Base-by-base conservation (phyloP, 2,329 filamentous ascomycete species). In the Hymenoscyphus fructigenus region DNA sequence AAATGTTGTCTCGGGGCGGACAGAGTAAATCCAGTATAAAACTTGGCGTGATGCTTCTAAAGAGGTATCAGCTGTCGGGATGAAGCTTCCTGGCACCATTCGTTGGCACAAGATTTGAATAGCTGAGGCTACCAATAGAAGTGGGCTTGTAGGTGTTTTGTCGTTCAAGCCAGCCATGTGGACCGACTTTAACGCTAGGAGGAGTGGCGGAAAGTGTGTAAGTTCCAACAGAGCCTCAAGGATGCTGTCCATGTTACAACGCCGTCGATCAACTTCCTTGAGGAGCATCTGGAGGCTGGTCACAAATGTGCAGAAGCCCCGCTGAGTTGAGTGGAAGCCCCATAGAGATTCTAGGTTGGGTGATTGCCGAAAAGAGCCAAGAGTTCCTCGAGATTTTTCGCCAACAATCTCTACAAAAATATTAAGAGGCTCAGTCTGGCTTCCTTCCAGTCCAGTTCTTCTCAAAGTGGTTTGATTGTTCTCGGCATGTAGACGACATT, bases 21-120 rank as follows among this genome's bases (percentile, higher is more conserved):
- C 44, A 7, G 64, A 59, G 23, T 62, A 62, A 12, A 65, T 62
- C 64, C 64, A 65, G 23, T 15, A 65, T 14, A 62, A 10, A 10
- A 65, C 32, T 57, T 65, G 64, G 9, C 64, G 64, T 47, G 64
- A 65, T 1, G 60, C 64, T 62, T 65, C 60, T n/a, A 65, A 28
- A 14, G 28, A 57, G 44, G 17, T 60, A 9, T 65, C 64, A 6
- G 28, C 29, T n/a, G 60, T 47, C 32, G 44, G 60, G 29, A 56
- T 60, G 20, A 65, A 59, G 26, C 62, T 62, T 2, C 47, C 59
- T 53, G 64, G 60, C 7, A 62, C 57, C 29, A 65, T 62, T 57
- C 44, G 34, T 7, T 32, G 41, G 26, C 64, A 65, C 5, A 65
- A 28, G 3, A 56, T 29, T 44, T 65, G 60, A 23, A 62, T 59